Percentiles rank a stretch among this genome's conserved stretches.
phyloP scores from a whole-genome alignment of 2,329 filamentous ascomycete genomes.

The Colletotrichum costaricense region DNA sequence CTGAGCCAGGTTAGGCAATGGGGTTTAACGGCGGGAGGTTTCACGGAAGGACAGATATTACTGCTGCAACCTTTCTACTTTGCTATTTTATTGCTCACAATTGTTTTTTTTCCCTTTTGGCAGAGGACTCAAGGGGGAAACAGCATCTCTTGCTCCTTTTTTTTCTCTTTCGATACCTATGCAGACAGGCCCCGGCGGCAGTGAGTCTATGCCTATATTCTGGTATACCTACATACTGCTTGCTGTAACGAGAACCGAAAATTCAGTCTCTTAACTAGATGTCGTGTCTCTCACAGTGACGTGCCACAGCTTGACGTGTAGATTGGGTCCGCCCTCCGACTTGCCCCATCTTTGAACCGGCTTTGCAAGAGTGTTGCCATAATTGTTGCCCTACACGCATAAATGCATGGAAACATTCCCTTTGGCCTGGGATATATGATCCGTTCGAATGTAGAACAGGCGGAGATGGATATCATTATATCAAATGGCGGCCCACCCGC shows the following conservation, averaged over 20 bases:
- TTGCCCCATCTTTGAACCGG: no score
- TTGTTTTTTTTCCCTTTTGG: constrained; percentile 3
- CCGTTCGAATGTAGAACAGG: no score
- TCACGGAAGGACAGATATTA: not conserved
- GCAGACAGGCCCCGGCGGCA: not conserved
- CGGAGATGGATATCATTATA: accelerated
- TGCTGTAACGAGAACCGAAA: not conserved
- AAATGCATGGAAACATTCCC: no score
- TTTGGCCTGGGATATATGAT: no score
- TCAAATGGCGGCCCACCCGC: no score
- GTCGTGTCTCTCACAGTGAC: not conserved
- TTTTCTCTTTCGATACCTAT: not conserved
- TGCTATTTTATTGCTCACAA: constrained; percentile 11
- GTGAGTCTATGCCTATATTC: not conserved
- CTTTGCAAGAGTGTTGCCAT: no score
- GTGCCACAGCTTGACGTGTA: no score
- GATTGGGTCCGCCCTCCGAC: no score
- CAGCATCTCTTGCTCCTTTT: not conserved
- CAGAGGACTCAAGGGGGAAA: not conserved
- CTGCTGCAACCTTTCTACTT: constrained; percentile 13
- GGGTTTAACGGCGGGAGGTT: constrained; percentile 10
- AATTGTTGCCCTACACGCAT: no score
- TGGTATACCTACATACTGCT: not conserved
- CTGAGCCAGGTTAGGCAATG: constrained; percentile 15
- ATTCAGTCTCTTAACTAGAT: not conserved